A percentile compares a stretch with the other conserved stretches of the same genome.
phyloP scores from a whole-genome alignment of 2,329 filamentous ascomycete genomes.

The Sporothrix brasiliensis region DNA sequence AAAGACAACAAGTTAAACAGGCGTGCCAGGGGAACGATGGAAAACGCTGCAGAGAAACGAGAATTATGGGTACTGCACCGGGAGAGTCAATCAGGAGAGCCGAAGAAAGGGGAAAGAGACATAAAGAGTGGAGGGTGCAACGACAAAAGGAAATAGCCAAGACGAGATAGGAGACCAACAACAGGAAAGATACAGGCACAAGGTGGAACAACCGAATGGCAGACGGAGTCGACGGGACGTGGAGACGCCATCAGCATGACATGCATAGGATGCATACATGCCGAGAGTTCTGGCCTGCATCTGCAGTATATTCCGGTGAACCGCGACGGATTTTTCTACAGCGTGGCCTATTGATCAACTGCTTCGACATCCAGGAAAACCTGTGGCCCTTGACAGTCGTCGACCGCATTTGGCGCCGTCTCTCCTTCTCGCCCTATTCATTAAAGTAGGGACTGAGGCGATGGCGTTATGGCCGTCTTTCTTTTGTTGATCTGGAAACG shows the following conservation, averaged over 20 bases:
- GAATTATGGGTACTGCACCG: constrained; percentile 11
- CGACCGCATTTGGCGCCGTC: background rate
- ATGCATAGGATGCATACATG: background rate
- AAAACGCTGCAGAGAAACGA: background rate
- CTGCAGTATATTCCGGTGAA: background rate
- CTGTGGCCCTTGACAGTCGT: background rate
- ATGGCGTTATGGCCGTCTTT: too few relatives aligned
- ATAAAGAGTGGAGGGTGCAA: constrained; percentile 3
- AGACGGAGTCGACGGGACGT: background rate
- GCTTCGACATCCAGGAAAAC: background rate
- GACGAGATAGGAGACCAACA: background rate
- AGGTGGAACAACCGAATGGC: background rate
- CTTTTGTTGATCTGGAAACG: background rate
- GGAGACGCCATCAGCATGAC: background rate
- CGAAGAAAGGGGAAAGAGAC: constrained; percentile 12
- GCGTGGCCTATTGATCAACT: background rate
- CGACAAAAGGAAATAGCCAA: constrained; percentile 1
- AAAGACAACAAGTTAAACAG: background rate
- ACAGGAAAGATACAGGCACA: constrained; percentile 7
- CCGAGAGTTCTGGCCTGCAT: background rate
- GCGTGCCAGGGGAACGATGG: background rate
- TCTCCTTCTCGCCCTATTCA: background rate
- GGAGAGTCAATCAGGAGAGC: constrained; percentile 1
- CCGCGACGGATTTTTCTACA: background rate
- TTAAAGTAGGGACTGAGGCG: background rate